Conservation (phyloP, 495 filamentous ascomycete genomes). For the Hypoxylon crocopeplum region DNA sequence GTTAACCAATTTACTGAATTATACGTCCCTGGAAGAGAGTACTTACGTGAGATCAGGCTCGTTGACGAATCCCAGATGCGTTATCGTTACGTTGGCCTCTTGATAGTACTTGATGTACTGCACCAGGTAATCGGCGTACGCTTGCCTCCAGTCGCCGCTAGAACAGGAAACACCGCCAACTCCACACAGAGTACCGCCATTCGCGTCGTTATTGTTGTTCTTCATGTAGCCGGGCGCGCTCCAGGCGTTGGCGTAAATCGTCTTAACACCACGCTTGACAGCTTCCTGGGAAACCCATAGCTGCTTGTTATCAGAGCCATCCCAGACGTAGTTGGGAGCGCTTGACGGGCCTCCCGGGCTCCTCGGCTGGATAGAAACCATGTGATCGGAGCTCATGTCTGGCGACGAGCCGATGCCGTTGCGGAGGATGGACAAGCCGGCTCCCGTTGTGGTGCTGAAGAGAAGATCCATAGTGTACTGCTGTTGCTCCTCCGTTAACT, state of each 20-base stretch:
- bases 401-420: slow-evolving; percentile 61
- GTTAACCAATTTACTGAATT: neutral
- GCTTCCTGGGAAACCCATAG: slow-evolving; percentile 59
- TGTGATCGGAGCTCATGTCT: slow-evolving; percentile 46
- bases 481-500: slow-evolving; percentile 41
- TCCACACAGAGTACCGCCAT: slow-evolving; percentile 61
- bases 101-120: slow-evolving; percentile 58
- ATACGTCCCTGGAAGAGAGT: neutral
- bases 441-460: slow-evolving; percentile 54
- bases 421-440: slow-evolving; percentile 60
- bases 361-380: slow-evolving; percentile 53
- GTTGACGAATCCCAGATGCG: slow-evolving; percentile 61
- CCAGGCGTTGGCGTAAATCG: slow-evolving; percentile 64
- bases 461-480: slow-evolving; percentile 53
- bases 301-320: slow-evolving; percentile 54
- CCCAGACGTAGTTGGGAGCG: slow-evolving; percentile 51
- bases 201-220: slow-evolving; percentile 58
- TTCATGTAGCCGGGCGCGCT: slow-evolving; percentile 65
- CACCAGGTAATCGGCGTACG: slow-evolving; percentile 63
- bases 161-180: slow-evolving; percentile 53
- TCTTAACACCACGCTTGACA: slow-evolving; percentile 52
- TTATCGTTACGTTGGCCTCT: slow-evolving; percentile 53
- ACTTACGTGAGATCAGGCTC: slow-evolving; percentile 50
- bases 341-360: slow-evolving; percentile 46
- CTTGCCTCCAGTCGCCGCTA: slow-evolving; percentile 62